phyloP scores from a whole-genome alignment of 805 yeast species.

The Saturnispora gosingensis region DNA sequence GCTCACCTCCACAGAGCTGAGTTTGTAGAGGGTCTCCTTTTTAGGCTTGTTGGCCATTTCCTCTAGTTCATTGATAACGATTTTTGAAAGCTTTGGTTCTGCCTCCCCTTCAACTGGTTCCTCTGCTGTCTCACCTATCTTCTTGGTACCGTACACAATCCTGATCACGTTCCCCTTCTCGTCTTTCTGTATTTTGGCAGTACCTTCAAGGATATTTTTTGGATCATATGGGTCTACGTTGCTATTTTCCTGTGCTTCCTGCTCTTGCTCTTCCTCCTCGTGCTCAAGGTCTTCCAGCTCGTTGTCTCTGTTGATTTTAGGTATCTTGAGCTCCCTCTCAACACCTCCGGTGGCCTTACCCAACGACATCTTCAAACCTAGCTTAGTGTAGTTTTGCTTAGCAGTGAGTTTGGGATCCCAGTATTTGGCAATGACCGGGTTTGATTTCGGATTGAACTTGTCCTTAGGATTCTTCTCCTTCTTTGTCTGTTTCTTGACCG shows the following conservation, averaged over 20 bases:
- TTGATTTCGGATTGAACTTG: conserved; percentile 54
- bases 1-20: conserved; percentile 62
- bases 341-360: conserved; percentile 71
- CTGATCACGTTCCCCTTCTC: conserved; percentile 55
- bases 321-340: conserved; percentile 46
- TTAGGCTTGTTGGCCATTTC: conserved; percentile 40
- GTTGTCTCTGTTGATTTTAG: conserved; percentile 18
- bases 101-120: conserved; percentile 11
- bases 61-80: conserved; percentile 64
- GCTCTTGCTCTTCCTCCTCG: conserved; percentile 22
- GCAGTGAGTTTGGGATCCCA: conserved; percentile 84
- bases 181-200: conserved; percentile 69
- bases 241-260: conserved; percentile 29
- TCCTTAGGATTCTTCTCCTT: conserved; percentile 56
- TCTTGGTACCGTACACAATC: conserved; percentile 65
- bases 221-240: conserved; percentile 41
- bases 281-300: conserved; percentile 15
- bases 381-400: conserved; percentile 73
- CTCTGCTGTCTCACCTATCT: not conserved
- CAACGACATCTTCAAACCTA: conserved; percentile 67
- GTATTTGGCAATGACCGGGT: conserved; percentile 76
- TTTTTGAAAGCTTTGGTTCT: conserved; percentile 32
- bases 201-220: conserved; percentile 61
- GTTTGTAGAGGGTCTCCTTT: conserved; percentile 37
- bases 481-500: conserved; percentile 65